These are phyloP conservation scores for Penicillium sp. DNA, from an alignment of 2,329 filamentous ascomycete genomes.

Conservation along the genomic window DNA sequence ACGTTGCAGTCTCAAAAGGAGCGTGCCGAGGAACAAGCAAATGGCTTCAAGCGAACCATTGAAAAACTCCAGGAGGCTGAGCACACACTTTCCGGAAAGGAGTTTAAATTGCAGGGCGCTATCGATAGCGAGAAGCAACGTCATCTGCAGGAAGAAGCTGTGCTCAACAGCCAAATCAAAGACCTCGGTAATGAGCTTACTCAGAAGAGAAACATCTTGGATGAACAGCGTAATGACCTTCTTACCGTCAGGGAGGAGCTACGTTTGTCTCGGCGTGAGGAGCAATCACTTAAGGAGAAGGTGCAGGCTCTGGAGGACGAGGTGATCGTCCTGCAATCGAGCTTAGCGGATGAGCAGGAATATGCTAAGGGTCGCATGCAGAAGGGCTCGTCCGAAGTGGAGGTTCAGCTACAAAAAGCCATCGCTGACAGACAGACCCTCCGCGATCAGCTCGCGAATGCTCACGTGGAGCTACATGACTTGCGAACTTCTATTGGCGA, in stretches of 20 bases:
- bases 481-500: conserved; percentile 64
- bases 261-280: conserved; percentile 69
- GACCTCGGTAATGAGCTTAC: conserved; percentile 75
- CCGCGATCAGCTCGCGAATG: conserved; percentile 66
- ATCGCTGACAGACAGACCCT: conserved; percentile 67
- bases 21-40: conserved; percentile 70
- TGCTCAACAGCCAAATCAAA: conserved; percentile 74
- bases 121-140: conserved; percentile 74
- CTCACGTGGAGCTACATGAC: conserved; percentile 66
- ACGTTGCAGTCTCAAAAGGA: conserved; percentile 70
- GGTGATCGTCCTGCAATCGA: conserved; percentile 73
- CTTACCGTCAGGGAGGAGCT: conserved; percentile 71
- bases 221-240: conserved; percentile 70
- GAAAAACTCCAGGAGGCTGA: conserved; percentile 72
- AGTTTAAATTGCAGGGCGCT: conserved; percentile 70
- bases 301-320: conserved; percentile 75
- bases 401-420: conserved; percentile 62
- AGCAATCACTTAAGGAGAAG: conserved; percentile 68
- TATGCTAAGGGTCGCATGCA: conserved; percentile 64
- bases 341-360: conserved; percentile 69
- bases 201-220: conserved; percentile 68
- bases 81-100: conserved; percentile 70
- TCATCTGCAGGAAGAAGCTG: conserved; percentile 72
- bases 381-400: conserved; percentile 64
- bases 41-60: conserved; percentile 72